Base-by-base conservation (phyloP, 495 filamentous ascomycete genomes). In the Cercophora newfieldiana region DNA sequence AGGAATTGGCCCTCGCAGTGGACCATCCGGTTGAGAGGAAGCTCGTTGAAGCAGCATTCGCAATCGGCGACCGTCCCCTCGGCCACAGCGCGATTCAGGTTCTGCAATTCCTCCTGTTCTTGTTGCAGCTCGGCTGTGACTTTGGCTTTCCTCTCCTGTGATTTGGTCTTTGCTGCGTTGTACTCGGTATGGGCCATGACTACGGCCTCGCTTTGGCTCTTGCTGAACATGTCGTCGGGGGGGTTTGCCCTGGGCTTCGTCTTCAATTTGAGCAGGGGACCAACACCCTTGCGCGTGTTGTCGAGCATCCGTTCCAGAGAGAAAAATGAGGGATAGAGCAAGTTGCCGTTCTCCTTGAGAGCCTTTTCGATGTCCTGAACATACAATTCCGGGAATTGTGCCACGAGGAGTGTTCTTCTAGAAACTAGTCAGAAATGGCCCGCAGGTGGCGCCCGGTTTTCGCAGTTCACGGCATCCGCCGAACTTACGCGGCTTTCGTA, bases 21-120 rank as follows among this genome's bases (percentile, higher is more conserved):
- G 2, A 90, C 82, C 81, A 89, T 87, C 30, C 85, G 80, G 70
- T 91, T 89, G 55, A 85, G 75, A 7, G 90, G 80, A 59, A 81
- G 82, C 2, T 92, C 89, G 12, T 80, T 77, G 67, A 82, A 94
- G 72, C 92, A 96, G 70, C 90, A 91, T 18, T 79, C 82, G 68
- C 90, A 91, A 62, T 93, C 90, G 12, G 78, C 72, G 44, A 88
- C 76, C 61, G 73, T 80, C 51, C 77, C 83, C 22, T 84, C 75
- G 7, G 77, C 77, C 61, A 82, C 77, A 12, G 81, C 82, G 8
- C 66, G 76, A 29, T 73, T 70, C 18, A 79, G 68, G 21, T 82
- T 85, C 22, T 80, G 72, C 64, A 80, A 71, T 49, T 86, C 80
- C 8, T 77, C 79, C 5, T 75, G 70, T 47, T 73, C 51, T 21